Conservation (phyloP, 2,329 filamentous ascomycete species). For the Paracamarosporium sp. region DNA sequence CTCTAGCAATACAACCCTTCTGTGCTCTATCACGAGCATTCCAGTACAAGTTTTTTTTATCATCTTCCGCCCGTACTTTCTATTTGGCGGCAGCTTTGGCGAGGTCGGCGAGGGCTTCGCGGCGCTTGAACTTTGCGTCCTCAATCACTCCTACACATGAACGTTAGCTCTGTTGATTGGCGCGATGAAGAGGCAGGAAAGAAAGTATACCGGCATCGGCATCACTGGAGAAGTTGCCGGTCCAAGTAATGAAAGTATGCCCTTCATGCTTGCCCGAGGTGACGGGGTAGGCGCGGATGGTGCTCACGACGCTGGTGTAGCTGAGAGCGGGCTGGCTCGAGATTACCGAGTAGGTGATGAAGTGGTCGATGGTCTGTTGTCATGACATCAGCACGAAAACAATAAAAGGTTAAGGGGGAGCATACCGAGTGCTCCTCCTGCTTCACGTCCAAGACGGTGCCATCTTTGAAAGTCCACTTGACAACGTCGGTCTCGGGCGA, state of each 20-base stretch:
- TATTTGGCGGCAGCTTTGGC: slow-evolving; percentile 59
- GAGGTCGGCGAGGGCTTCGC: slow-evolving; percentile 72
- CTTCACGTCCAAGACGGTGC: slow-evolving; percentile 73
- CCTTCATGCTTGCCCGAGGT: slow-evolving; percentile 71
- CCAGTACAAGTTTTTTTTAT: neutral
- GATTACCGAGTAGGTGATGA: slow-evolving; percentile 77
- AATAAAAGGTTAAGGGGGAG: slow-evolving; percentile 10
- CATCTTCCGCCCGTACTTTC: neutral
- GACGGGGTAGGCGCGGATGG: slow-evolving; percentile 69
- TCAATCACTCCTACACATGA: slow-evolving; percentile 69
- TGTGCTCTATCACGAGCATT: neutral
- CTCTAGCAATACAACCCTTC: no score
- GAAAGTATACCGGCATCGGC: slow-evolving; percentile 69
- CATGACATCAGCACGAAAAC: neutral
- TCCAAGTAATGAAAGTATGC: slow-evolving; percentile 73
- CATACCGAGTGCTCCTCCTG: slow-evolving; percentile 76
- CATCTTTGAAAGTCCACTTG: slow-evolving; percentile 75
- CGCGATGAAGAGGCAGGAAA: neutral
- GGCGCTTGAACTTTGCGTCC: slow-evolving; percentile 79
- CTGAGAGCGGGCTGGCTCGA: slow-evolving; percentile 68
- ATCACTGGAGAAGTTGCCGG: slow-evolving; percentile 72
- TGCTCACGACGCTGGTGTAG: slow-evolving; percentile 72
- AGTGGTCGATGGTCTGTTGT: slow-evolving; percentile 71
- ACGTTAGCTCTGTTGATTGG: slow-evolving; percentile 9
- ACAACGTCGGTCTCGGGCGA: slow-evolving; percentile 71